These are phyloP conservation scores for Xerophyta viscosa DNA, from an alignment of 106 monocot genomes.

Conservation along the genomic window DNA sequence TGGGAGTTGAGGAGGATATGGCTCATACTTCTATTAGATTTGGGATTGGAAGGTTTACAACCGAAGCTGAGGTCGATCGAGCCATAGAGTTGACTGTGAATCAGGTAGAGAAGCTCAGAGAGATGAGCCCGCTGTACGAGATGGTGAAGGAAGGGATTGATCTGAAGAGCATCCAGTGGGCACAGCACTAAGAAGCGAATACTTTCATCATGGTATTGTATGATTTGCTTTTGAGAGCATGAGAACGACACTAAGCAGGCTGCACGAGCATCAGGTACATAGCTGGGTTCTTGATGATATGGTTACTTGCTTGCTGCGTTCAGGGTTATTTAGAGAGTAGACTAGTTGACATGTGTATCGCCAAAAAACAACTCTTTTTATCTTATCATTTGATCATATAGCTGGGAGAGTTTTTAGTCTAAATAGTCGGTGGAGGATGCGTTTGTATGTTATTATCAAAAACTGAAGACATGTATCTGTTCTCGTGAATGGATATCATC, in stretches of 20 bases:
- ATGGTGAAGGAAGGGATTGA: constrained; percentile 95
- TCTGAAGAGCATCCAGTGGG: constrained; percentile 87
- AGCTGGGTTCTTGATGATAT: background rate
- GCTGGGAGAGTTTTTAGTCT: too few species aligned
- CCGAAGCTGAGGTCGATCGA: constrained; percentile 72
- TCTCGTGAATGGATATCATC: too few species aligned
- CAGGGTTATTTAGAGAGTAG: background rate
- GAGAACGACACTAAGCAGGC: background rate
- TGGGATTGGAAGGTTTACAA: constrained; percentile 90
- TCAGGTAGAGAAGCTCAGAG: constrained; percentile 88
- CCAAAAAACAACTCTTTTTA: background rate
- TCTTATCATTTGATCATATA: too few species aligned
- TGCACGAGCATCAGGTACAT: constrained; percentile 1
- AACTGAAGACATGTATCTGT: too few species aligned
- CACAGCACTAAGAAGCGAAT: constrained; percentile 43
- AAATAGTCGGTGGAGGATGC: too few species aligned
- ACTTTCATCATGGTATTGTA: background rate
- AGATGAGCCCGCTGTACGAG: constrained; percentile 98
- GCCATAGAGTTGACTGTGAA: constrained; percentile 71
- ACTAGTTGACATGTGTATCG: background rate
- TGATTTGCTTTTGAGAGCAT: background rate
- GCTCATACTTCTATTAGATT: constrained; percentile 91
- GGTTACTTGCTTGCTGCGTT: background rate
- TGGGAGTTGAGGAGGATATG: constrained; percentile 98
- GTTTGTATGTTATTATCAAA: too few species aligned